A percentile compares a stretch with the other conserved stretches of the same genome.
These are phyloP conservation scores for Fusarium napiforme DNA, from an alignment of 2,329 filamentous ascomycete species.

Conservation along the genomic window DNA sequence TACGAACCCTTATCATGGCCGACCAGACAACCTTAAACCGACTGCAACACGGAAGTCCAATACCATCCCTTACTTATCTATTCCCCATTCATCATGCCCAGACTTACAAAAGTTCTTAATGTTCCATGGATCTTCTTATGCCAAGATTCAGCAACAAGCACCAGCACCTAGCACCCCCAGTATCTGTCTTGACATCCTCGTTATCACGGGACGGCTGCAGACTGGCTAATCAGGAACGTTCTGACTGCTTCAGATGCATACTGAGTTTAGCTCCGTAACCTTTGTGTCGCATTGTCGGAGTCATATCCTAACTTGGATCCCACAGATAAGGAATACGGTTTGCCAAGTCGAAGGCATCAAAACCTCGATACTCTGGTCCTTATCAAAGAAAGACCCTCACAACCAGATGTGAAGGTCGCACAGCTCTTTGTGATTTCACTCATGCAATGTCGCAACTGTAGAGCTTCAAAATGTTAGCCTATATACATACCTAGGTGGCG, in stretches of 20 bases:
- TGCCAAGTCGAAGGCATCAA: constrained; percentile 13
- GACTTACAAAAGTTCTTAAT: constrained; percentile 37
- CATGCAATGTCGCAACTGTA: neutral
- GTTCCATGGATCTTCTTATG: constrained; percentile 9
- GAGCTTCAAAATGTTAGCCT: neutral
- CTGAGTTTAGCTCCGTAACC: constrained; percentile 16
- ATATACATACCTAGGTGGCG: neutral
- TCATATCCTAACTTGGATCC: constrained; percentile 25
- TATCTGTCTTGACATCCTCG: constrained; percentile 23
- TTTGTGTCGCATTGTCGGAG: constrained; percentile 20
- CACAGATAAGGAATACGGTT: constrained; percentile 23
- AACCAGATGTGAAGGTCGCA: neutral
- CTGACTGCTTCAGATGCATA: constrained; percentile 4
- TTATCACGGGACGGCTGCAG: constrained; percentile 30
- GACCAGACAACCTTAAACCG: neutral
- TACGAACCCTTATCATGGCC: neutral
- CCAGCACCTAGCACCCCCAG: neutral
- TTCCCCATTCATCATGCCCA: constrained; percentile 30
- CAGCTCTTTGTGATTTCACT: neutral
- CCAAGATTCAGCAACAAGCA: constrained; percentile 17
- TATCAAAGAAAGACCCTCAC: neutral
- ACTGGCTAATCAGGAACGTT: constrained; percentile 17
- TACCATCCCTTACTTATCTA: constrained; percentile 22
- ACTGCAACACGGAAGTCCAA: neutral
- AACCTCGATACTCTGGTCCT: neutral